These are phyloP conservation scores for Dicorynia guianensis DNA, from an alignment of 306 rosid species.

Conservation along the genomic window DNA sequence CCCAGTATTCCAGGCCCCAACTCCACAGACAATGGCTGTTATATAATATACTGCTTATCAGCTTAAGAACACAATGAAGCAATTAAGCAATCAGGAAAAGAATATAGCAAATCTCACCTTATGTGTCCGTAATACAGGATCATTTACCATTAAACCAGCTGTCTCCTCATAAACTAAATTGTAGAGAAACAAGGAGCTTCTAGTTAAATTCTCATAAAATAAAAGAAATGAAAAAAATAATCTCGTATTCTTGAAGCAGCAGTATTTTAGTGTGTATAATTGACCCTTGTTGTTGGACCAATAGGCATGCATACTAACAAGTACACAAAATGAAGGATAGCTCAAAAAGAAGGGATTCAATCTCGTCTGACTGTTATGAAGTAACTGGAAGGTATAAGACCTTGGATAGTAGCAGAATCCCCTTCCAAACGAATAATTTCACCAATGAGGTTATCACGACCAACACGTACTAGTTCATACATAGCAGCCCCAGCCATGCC, in stretches of 20 bases:
- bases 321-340: neutral
- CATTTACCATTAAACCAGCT: slow-evolving; percentile 93
- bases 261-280: neutral
- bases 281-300: neutral
- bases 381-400: slow-evolving; percentile 42
- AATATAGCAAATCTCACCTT: slow-evolving; percentile 59
- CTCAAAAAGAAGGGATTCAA: neutral
- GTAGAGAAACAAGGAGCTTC: slow-evolving; percentile 21
- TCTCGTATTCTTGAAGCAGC: neutral
- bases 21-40: slow-evolving; percentile 99
- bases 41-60: slow-evolving; percentile 38
- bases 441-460: slow-evolving; percentile 89
- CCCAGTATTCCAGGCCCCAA: slow-evolving; percentile 99
- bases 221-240: neutral
- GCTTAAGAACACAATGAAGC: slow-evolving; percentile 30
- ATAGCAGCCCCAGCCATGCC: slow-evolving; percentile 99
- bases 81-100: slow-evolving; percentile 16
- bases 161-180: slow-evolving; percentile 97
- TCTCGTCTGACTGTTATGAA: neutral
- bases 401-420: slow-evolving; percentile 98
- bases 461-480: slow-evolving; percentile 98
- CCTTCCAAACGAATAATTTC: slow-evolving; percentile 98
- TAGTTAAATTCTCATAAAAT: neutral
- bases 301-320: neutral
- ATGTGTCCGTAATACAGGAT: slow-evolving; percentile 94